Evolutionary conservation across 768 basidiomycete species (phyloP), one percentile per base, ranked within the genome.

Genomic region (Thelephora ganbajun): DNA sequence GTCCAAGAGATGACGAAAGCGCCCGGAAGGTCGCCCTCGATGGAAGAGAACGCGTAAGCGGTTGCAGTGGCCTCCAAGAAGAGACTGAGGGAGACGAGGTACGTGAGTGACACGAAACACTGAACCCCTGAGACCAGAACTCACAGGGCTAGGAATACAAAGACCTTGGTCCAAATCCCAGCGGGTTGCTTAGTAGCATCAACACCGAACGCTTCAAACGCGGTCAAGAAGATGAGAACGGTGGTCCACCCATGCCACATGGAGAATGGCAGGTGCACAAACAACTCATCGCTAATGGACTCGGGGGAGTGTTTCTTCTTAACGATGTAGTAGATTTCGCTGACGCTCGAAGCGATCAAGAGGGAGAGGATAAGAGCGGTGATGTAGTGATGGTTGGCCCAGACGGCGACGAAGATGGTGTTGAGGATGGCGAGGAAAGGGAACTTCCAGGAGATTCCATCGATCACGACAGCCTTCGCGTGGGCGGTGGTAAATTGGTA

Each of bases 191-290:
- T 63, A 50, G 70, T 59, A 0, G 85, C 79, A 60, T 93, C 73
- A 50, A 80, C 77, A 53, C 94, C 93, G 56, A 93, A 93, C 0
- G 90, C 90, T 54, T 90, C 82, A 57, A 93, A 93, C 2, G 73
- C 85, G 36, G 84, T 81, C 53, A 92, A 64, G 56, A 92, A 62
- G 49, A 91, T 78, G 46, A 88, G 76, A 50, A 91, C 79, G 47
- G 87, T 88, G 11, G 81, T 85, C 86, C 87, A 90, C 34, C 91
- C 93, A 58, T 96, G 91, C 66, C 85, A 96, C 43, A 97, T 79
- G 2, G 87, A 92, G 76, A 98, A 97, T 2, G 96, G 96, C 14
- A 96, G 79, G 63, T 97, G 92, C 39, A 97, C 73, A 51, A 94
- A 92, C 52, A 93, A 61, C 64, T 96, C 92, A 52, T 94, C 91